A percentile compares a stretch with the other conserved stretches of the same genome.
These are phyloP conservation scores for Trametes polyzona DNA, from an alignment of 1,284 basidiomycete genomes.

Conservation along the genomic window DNA sequence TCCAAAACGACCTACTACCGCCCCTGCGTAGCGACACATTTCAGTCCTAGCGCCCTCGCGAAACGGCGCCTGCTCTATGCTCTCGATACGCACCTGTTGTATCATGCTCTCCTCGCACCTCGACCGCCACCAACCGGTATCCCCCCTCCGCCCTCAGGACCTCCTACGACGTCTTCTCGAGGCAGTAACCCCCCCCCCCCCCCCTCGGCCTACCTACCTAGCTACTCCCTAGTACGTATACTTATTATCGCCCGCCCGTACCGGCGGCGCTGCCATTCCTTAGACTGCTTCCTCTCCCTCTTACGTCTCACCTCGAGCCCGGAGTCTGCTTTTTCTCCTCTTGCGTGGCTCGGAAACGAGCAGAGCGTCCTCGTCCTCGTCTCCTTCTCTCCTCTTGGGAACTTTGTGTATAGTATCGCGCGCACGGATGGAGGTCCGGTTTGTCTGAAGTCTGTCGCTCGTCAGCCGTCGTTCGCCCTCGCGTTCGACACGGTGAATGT, in stretches of 20 bases:
- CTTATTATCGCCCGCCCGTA: neutral
- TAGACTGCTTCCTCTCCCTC: neutral
- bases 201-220: neutral
- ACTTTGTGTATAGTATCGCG: constrained; percentile 8
- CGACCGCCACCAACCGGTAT: neutral
- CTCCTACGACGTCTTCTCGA: neutral
- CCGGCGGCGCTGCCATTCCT: neutral
- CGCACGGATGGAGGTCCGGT: neutral
- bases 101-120: neutral
- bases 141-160: neutral
- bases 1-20: neutral
- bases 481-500: too few species aligned
- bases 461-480: neutral
- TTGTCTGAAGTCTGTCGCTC: neutral
- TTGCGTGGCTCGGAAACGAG: neutral
- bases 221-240: neutral
- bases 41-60: neutral
- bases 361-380: neutral
- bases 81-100: constrained; percentile 8
- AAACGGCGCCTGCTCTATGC: constrained; percentile 6
- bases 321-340: neutral
- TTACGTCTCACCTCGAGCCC: too few species aligned
- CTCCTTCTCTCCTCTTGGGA: neutral
- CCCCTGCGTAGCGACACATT: constrained; percentile 6
- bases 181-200: neutral